Conservation (phyloP, 75 land plant species). For the Azolla pinnata region DNA sequence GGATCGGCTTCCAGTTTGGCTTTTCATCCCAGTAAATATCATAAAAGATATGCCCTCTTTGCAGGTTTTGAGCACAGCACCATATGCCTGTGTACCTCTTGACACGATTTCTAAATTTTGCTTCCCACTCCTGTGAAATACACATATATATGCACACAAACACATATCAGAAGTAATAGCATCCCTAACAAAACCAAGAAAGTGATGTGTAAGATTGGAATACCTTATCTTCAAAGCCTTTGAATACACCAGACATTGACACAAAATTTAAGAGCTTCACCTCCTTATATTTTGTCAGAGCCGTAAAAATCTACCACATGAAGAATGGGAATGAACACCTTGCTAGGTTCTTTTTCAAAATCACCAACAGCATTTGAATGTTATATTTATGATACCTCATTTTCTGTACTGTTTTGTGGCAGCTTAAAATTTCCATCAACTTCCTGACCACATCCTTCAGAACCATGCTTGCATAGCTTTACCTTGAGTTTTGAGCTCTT, state of each 20-base stretch:
- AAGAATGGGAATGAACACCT: neutral
- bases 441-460: conserved; percentile 30
- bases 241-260: conserved; percentile 61
- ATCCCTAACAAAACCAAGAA: no score
- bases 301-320: conserved; percentile 39
- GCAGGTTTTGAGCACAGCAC: conserved; percentile 64
- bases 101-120: conserved; percentile 63
- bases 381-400: no score
- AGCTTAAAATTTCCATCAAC: conserved; percentile 31
- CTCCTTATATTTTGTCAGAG: conserved; percentile 52
- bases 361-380: no score
- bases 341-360: no score
- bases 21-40: conserved; percentile 99
- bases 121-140: conserved; percentile 39
- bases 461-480: conserved; percentile 51
- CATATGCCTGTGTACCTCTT: conserved; percentile 80
- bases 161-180: no score
- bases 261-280: conserved; percentile 71
- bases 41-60: conserved; percentile 86
- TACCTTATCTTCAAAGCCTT: conserved; percentile 73
- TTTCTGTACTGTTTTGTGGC: conserved; percentile 56
- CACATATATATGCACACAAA: no score
- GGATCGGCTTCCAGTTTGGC: conserved; percentile 81
- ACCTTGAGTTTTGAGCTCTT: conserved; percentile 71
- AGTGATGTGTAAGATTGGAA: no score